These are phyloP conservation scores for Mycena amicta DNA, from an alignment of 768 basidiomycete genomes.

Conservation along the genomic window DNA sequence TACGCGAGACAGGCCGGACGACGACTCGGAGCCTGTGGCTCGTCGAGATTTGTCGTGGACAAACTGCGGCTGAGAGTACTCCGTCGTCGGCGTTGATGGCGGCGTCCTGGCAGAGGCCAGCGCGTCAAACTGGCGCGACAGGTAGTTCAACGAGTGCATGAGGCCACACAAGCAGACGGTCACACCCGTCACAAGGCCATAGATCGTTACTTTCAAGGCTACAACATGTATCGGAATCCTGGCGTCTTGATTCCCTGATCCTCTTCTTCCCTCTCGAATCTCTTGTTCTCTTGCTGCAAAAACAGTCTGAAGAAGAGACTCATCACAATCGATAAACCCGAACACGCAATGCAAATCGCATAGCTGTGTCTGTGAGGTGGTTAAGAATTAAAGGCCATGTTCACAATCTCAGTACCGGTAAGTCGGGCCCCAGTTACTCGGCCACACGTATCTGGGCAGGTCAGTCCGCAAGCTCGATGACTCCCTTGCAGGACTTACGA, in stretches of 20 bases:
- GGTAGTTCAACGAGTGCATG: constrained; percentile 86
- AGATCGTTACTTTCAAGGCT: no score
- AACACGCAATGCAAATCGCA: constrained; percentile 67
- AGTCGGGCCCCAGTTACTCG: constrained; percentile 63
- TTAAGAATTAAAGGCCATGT: no score
- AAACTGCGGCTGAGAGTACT: constrained; percentile 30
- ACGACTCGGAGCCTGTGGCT: constrained; percentile 28
- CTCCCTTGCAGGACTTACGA: no score
- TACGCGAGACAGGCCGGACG: constrained; percentile 46
- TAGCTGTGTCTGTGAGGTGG: no score
- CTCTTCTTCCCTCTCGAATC: constrained; percentile 37
- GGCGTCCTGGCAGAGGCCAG: constrained; percentile 63
- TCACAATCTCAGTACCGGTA: no score
- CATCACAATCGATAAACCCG: constrained; percentile 52
- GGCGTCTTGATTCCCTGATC: constrained; percentile 43
- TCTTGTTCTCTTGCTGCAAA: constrained; percentile 41
- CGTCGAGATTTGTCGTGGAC: constrained; percentile 26
- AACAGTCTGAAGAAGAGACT: constrained; percentile 50
- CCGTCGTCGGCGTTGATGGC: constrained; percentile 55
- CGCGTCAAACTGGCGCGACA: constrained; percentile 83
- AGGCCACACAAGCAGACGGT: no score
- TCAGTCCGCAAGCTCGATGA: no score
- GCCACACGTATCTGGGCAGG: constrained; percentile 63
- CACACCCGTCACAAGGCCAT: no score
- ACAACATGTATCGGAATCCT: constrained; percentile 57